Evolutionary conservation across 352 stramenopile species (phyloP).

Genomic region (Globisporangium carolinianum): DNA sequence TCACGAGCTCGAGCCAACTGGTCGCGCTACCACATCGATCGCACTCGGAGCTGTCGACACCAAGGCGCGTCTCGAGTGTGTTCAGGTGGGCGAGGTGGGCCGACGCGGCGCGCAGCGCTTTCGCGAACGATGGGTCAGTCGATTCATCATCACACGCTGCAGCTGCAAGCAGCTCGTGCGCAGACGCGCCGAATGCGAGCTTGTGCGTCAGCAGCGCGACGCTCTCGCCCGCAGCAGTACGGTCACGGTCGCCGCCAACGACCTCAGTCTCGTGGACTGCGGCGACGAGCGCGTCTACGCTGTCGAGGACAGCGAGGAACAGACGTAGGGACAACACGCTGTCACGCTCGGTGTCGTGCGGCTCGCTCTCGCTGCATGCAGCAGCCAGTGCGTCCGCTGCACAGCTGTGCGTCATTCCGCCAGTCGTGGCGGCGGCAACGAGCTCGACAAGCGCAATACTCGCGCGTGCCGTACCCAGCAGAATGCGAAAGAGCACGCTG

Average conservation of each 20-base stretch:
- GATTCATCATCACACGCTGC: not conserved
- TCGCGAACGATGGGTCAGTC: constrained; percentile 4
- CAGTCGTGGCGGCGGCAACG: constrained; percentile 34
- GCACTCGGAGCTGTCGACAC: not conserved
- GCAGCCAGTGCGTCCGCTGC: constrained; percentile 14
- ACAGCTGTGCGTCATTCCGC: constrained; percentile 41
- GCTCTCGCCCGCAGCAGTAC: not conserved
- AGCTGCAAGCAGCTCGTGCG: not conserved
- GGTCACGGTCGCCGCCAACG: not conserved
- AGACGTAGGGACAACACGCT: not conserved
- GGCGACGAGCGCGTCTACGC: not conserved
- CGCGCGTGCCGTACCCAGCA: constrained; percentile 18
- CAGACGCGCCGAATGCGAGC: not conserved
- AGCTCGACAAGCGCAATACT: constrained; percentile 29
- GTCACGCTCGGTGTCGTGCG: not conserved
- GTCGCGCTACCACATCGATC: not conserved
- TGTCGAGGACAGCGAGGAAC: not conserved
- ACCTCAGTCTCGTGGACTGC: not conserved
- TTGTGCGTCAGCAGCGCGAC: constrained; percentile 1
- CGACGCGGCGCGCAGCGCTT: constrained; percentile 15
- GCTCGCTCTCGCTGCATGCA: constrained; percentile 1
- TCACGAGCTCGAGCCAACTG: constrained; percentile 4
- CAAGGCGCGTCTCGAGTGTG: constrained; percentile 10
- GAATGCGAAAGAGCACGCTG: constrained; percentile 12
- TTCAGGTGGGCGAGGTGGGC: constrained; percentile 18